These are phyloP conservation scores for Notholithocarpus densiflorus DNA, from an alignment of 306 rosid species.

Conservation along the genomic window DNA sequence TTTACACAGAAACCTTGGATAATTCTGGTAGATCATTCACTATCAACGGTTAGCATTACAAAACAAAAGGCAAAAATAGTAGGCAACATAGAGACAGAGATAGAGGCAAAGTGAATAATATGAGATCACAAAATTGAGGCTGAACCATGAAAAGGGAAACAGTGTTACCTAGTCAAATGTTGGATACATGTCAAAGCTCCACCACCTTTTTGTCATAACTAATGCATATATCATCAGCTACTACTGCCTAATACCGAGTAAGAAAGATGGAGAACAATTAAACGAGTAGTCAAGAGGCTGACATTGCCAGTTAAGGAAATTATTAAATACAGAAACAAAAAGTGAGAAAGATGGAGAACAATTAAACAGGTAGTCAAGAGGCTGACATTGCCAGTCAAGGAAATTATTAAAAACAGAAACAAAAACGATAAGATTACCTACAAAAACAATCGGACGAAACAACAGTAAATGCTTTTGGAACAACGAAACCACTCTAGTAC, in stretches of 20 bases:
- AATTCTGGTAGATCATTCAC: background rate
- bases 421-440: background rate
- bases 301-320: slow-evolving; percentile 16
- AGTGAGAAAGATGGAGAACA: background rate
- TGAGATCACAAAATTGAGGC: background rate
- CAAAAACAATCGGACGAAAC: background rate
- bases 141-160: background rate
- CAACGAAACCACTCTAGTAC: background rate
- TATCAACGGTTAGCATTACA: background rate
- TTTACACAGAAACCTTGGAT: background rate
- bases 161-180: background rate
- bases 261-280: slow-evolving; percentile 4
- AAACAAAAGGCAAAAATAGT: background rate
- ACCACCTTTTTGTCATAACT: background rate
- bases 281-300: slow-evolving; percentile 19
- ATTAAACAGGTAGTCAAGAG: slow-evolving; percentile 14
- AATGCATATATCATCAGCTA: background rate
- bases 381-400: slow-evolving; percentile 21
- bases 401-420: background rate
- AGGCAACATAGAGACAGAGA: background rate
- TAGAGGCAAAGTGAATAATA: background rate
- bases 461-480: background rate
- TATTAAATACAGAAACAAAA: too few relatives aligned
- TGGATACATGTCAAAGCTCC: background rate
- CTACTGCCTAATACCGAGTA: background rate